Evolutionary conservation across 1,284 basidiomycete genomes (phyloP).

Genomic region (Marasmius sp.): DNA sequence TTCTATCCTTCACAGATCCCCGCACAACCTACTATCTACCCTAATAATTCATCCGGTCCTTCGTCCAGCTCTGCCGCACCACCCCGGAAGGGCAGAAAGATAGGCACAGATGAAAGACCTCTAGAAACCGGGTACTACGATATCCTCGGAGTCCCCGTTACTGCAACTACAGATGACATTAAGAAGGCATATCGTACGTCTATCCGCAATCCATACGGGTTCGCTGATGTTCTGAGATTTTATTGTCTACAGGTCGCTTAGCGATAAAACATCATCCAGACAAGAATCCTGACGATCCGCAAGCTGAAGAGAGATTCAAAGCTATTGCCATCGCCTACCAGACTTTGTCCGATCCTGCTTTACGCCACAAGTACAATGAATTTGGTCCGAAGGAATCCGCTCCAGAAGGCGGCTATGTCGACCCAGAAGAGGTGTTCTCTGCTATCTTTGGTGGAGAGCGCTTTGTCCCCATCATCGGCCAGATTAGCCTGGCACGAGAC

Average conservation of each 20-base stretch:
- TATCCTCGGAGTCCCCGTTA: conserved; percentile 72
- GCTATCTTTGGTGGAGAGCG: conserved; percentile 90
- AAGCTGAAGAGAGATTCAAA: conserved; percentile 90
- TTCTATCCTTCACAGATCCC: conserved; percentile 65
- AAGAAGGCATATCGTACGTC: conserved; percentile 91
- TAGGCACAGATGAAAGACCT: conserved; percentile 87
- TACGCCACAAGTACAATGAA: conserved; percentile 94
- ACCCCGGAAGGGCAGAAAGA: conserved; percentile 57
- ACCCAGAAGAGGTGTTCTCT: conserved; percentile 85
- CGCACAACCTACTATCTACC: conserved; percentile 14
- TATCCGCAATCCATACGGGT: background rate
- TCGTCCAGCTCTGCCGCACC: conserved; percentile 17
- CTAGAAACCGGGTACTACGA: conserved; percentile 91
- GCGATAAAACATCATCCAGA: conserved; percentile 93
- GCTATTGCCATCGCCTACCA: conserved; percentile 87
- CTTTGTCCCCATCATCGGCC: conserved; percentile 82
- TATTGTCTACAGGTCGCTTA: conserved; percentile 60
- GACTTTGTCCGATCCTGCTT: conserved; percentile 82
- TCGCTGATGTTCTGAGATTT: background rate
- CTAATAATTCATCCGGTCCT: conserved; percentile 15
- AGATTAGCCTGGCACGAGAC: conserved; percentile 85
- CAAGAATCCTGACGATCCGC: conserved; percentile 93
- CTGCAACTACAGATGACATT: conserved; percentile 82
- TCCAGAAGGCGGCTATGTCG: conserved; percentile 73
- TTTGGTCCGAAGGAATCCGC: conserved; percentile 80